Base-by-base conservation (phyloP, 2,329 filamentous ascomycete genomes). In the Claviceps humidiphila region DNA sequence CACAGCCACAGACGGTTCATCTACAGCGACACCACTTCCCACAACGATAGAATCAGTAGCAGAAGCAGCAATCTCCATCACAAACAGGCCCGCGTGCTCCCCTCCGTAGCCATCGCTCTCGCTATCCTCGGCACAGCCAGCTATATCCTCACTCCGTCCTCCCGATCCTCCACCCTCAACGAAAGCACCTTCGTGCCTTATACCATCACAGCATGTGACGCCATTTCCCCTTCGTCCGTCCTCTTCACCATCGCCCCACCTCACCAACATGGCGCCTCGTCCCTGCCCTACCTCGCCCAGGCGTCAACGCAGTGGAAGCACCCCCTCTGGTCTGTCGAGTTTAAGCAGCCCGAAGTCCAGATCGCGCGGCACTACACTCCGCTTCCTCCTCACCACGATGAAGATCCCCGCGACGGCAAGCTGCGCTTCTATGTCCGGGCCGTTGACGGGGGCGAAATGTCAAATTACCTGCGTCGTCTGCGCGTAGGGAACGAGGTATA, bases 291-390 rank as follows among this genome's bases (percentile, higher is more conserved):
- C 51, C 49, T 70, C n/a, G 40, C 54, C 59, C 22, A 40, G 55
- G 9, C 30, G 30, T 55, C 41, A 59, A 53, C 14, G 13, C 9
- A 2, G 57, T 68, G 69, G 68, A 58, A 57, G 11, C 57, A 78
- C 52, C 85, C 86, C 4, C 75, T 94, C 43, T 95, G 89, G 85
- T 89, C 85, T 56, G 84, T 97, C 38, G 86, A 96, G 71, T 82
- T 95, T 63, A 95, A 95, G 70, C 93, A 97, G 70, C 93, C 93
- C 2, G 84, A 95, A 65, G 71, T 97, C 53, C 90, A 96, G 68
- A 95, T 98, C 59, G 87, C 88, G 44, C 74, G 93, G 56, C 83
- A 89, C 53, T 98, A 98, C 68, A 97, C 93, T 4, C 89, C 91
- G 0, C 72, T 98, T 0, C 91, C 89, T 0, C 76, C 81, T 0